phyloP scores from a whole-genome alignment of 768 basidiomycete genomes.

The Daedalea quercina region DNA sequence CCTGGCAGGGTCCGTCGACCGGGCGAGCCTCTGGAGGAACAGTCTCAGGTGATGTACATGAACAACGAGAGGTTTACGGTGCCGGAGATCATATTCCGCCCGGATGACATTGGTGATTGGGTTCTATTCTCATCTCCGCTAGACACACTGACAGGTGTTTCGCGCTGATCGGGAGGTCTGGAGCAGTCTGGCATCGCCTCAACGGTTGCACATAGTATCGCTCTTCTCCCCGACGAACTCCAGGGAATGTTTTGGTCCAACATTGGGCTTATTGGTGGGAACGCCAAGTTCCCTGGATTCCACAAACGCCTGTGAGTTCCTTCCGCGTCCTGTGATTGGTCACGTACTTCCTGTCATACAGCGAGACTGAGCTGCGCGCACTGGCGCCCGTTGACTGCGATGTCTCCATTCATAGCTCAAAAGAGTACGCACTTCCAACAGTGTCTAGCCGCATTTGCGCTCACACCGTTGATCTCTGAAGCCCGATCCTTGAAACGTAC shows the following conservation, averaged over 20 bases:
- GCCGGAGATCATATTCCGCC: slow-evolving; percentile 89
- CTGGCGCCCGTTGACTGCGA: slow-evolving; percentile 81
- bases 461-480: slow-evolving; percentile 24
- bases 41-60: slow-evolving; percentile 74
- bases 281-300: slow-evolving; percentile 69
- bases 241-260: slow-evolving; percentile 96
- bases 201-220: slow-evolving; percentile 72
- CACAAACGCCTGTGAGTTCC: slow-evolving; percentile 56
- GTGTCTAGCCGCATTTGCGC: slow-evolving; percentile 1
- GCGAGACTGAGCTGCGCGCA: slow-evolving; percentile 65
- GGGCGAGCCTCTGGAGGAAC: slow-evolving; percentile 46
- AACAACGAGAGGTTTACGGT: slow-evolving; percentile 88
- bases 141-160: slow-evolving; percentile 6
- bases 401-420: slow-evolving; percentile 63
- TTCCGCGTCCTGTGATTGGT: background rate
- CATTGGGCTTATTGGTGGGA: slow-evolving; percentile 86
- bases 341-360: slow-evolving; percentile 24
- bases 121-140: background rate
- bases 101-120: slow-evolving; percentile 74
- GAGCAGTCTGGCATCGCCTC: slow-evolving; percentile 75
- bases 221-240: slow-evolving; percentile 67
- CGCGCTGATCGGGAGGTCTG: slow-evolving; percentile 42
- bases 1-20: slow-evolving; percentile 48
- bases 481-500: slow-evolving; percentile 64
- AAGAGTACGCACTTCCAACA: slow-evolving; percentile 47